These are phyloP conservation scores for Tephrocybe sp. DNA, from an alignment of 768 basidiomycete genomes.

Conservation along the genomic window DNA sequence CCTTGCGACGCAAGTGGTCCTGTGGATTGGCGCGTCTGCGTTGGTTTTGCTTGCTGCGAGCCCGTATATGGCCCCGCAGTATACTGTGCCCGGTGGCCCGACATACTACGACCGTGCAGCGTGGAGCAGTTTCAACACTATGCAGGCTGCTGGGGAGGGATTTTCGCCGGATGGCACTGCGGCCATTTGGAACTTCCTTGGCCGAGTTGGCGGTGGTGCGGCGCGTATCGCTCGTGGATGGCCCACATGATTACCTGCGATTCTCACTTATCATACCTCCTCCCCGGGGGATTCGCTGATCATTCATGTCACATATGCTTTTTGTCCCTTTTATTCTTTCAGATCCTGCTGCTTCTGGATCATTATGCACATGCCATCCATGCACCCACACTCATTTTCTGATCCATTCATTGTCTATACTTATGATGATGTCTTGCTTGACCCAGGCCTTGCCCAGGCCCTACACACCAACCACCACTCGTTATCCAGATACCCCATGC, in stretches of 20 bases:
- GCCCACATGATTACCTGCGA: constrained; percentile 50
- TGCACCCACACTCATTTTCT: constrained; percentile 9
- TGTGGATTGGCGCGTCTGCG: constrained; percentile 63
- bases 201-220: constrained; percentile 70
- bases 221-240: constrained; percentile 74
- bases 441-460: constrained; percentile 5
- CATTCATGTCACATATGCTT: constrained; percentile 11
- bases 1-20: constrained; percentile 43
- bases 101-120: constrained; percentile 75
- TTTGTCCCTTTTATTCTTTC: not conserved
- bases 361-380: constrained; percentile 12
- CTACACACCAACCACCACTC: constrained; percentile 10
- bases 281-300: not conserved
- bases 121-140: constrained; percentile 76
- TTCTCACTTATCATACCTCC: not conserved
- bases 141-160: constrained; percentile 70
- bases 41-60: constrained; percentile 59
- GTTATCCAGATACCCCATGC: constrained; percentile 7
- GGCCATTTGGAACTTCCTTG: constrained; percentile 68
- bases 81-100: constrained; percentile 59
- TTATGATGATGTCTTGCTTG: constrained; percentile 7
- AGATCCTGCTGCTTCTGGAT: constrained; percentile 2
- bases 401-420: constrained; percentile 9
- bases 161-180: constrained; percentile 57
- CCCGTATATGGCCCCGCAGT: constrained; percentile 57